Percentiles rank a stretch among this genome's conserved stretches.
These are phyloP conservation scores for Pharus latifolius DNA, from an alignment of 176 grass and related monocot genomes.

Conservation along the genomic window DNA sequence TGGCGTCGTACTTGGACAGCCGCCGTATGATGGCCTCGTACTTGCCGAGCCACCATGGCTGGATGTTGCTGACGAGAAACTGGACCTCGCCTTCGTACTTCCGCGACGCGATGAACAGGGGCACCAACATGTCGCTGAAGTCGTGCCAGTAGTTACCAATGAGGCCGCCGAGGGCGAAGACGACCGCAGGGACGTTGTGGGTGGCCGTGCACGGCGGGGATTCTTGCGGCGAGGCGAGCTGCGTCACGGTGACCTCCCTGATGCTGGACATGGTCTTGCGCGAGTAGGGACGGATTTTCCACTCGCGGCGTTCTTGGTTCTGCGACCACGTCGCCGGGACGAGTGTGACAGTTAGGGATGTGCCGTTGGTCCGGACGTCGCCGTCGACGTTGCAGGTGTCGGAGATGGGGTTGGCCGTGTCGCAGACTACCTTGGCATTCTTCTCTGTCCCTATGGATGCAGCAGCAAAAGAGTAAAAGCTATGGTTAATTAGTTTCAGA, in stretches of 20 bases:
- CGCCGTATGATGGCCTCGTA: conserved; percentile 38
- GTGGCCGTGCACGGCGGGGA: conserved; percentile 37
- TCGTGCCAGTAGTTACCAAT: conserved; percentile 67
- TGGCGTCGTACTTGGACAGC: conserved; percentile 39
- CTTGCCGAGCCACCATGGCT: conserved; percentile 72
- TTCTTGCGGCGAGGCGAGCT: neutral
- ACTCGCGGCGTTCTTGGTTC: conserved; percentile 18
- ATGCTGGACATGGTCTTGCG: conserved; percentile 32
- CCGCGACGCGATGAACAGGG: conserved; percentile 53
- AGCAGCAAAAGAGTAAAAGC: neutral
- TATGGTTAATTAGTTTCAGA: neutral
- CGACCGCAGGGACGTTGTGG: conserved; percentile 31
- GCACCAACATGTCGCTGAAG: conserved; percentile 67
- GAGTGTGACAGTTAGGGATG: conserved; percentile 24
- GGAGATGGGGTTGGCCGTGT: conserved; percentile 22
- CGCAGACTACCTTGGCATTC: conserved; percentile 36
- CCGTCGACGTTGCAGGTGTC: conserved; percentile 69
- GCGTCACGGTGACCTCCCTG: conserved; percentile 37
- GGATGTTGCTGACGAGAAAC: conserved; percentile 38
- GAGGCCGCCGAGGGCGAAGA: conserved; percentile 59
- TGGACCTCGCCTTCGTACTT: conserved; percentile 47
- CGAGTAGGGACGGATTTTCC: conserved; percentile 54
- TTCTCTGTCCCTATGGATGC: conserved; percentile 4
- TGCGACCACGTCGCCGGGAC: conserved; percentile 2
- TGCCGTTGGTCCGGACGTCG: conserved; percentile 56